Evolutionary conservation across 1,284 basidiomycete genomes (phyloP).

Genomic region (Cryptococcus deneoformans): DNA sequence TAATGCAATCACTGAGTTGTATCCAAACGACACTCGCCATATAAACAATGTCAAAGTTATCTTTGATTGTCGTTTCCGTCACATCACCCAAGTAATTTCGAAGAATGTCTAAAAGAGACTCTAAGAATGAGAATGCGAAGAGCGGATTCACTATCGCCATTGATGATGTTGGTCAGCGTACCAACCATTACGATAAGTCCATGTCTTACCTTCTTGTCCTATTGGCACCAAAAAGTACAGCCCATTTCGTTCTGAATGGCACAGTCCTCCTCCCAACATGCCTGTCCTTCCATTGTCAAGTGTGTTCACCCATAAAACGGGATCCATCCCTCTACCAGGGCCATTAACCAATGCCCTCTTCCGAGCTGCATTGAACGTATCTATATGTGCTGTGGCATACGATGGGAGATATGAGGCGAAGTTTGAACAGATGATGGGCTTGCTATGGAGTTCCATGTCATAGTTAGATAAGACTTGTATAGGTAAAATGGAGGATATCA

Average conservation of each 20-base stretch:
- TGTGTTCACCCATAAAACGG: conserved; percentile 46
- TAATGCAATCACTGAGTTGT: neutral
- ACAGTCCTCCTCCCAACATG: conserved; percentile 39
- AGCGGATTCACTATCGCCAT: conserved; percentile 71
- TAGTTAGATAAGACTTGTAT: neutral
- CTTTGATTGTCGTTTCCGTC: conserved; percentile 70
- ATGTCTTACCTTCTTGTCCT: conserved; percentile 52
- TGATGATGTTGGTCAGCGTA: neutral
- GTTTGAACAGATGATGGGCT: conserved; percentile 85
- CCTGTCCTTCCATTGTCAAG: conserved; percentile 30
- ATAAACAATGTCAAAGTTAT: conserved; percentile 95
- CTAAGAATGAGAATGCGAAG: conserved; percentile 83
- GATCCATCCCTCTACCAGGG: conserved; percentile 18
- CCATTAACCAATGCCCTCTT: conserved; percentile 47
- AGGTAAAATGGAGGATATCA: neutral
- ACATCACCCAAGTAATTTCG: conserved; percentile 80
- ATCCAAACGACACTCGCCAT: conserved; percentile 58
- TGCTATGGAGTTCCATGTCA: conserved; percentile 51
- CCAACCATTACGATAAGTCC: neutral
- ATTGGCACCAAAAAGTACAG: conserved; percentile 75
- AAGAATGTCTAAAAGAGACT: conserved; percentile 77
- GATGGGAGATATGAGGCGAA: conserved; percentile 75
- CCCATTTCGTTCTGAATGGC: conserved; percentile 71
- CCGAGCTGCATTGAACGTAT: conserved; percentile 73
- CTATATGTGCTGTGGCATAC: conserved; percentile 81